These are phyloP conservation scores for Camelina laxa DNA, from an alignment of 345 rosid genomes.

Conservation along the genomic window DNA sequence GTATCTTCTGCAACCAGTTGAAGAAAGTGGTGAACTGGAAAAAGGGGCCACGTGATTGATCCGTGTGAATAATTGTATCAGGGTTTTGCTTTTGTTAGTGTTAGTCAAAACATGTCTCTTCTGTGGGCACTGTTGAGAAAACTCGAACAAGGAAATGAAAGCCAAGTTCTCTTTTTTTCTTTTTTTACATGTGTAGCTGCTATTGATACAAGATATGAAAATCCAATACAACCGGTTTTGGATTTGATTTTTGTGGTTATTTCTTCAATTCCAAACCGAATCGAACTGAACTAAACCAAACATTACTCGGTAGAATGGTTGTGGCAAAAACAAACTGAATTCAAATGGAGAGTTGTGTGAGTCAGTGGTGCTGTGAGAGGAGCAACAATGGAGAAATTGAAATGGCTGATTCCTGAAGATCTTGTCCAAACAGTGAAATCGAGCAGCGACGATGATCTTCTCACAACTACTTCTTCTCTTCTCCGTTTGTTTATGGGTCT, in stretches of 20 bases:
- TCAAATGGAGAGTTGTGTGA: neutral
- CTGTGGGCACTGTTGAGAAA: neutral
- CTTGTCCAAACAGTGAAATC: conserved; percentile 50
- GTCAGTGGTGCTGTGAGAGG: neutral
- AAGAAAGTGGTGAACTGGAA: conserved; percentile 12
- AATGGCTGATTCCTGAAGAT: conserved; percentile 54
- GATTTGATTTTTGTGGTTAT: neutral
- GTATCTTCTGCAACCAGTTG: conserved; percentile 39
- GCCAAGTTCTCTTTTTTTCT: neutral
- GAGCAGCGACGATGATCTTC: conserved; percentile 57
- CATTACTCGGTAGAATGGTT: too few species aligned
- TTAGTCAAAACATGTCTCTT: conserved; percentile 1
- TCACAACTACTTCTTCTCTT: conserved; percentile 56
- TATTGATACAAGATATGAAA: neutral
- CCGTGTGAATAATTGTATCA: conserved; percentile 31
- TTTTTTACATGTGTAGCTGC: neutral
- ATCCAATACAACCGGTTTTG: neutral
- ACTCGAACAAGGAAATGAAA: neutral
- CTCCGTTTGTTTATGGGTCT: conserved; percentile 53
- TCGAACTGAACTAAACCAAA: too few species aligned
- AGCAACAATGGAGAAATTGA: conserved; percentile 50
- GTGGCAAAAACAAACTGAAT: neutral
- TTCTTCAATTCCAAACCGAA: neutral
- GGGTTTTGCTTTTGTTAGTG: conserved; percentile 8
- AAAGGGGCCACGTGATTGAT: conserved; percentile 12